Evolutionary conservation across 768 basidiomycete species (phyloP), one percentile per base, ranked within the genome.

Genomic region (Suillus bovinus): DNA sequence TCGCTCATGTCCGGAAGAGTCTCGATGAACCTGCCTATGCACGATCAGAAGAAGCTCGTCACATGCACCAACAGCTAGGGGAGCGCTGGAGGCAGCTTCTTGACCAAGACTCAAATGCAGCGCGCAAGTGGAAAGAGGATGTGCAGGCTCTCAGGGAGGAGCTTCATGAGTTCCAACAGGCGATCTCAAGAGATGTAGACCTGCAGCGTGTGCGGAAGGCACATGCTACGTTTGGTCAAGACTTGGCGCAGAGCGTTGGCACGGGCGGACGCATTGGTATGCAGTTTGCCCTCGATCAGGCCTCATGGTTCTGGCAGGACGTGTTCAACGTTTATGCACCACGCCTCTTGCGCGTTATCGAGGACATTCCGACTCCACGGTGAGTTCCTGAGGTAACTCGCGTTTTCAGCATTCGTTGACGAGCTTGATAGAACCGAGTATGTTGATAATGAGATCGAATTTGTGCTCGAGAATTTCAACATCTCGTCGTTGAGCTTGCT

Each of bases 261-360:
- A 29, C 39, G 70, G 79, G 63, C 73, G 80, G 9, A 65, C 76
- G 66, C 76, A 44, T 77, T 0, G 80, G 81, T 7, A 49, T 86
- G 49, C 81, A 86, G 68, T 80, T 80, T 11, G 80, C 82, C 5
- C 68, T 87, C 64, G 86, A 89, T 59, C 82, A 86, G 52, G 81
- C 83, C 6, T 82, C 86, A 1, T 91, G 90, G 90, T 84, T 91
- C 75, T 90, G 87, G 88, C 83, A 88, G 71, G 93, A 95, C 63
- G 63, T 93, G 8, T 87, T 91, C 78, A 90, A 88, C 67, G 88
- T 93, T 17, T 93, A 93, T 68, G 71, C 90, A 1, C 92, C 91
- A 17, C 81, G 82, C 10, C 38, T 84, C 1, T 70, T 89, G 60
- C 67, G 63, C 31, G 74, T 82, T 68, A 64, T 90, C 70, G 83